Percentiles rank a stretch among this genome's conserved stretches.
These are phyloP conservation scores for Conticribra guillardii DNA, from an alignment of 108 stramenopile genomes.

Conservation along the genomic window DNA sequence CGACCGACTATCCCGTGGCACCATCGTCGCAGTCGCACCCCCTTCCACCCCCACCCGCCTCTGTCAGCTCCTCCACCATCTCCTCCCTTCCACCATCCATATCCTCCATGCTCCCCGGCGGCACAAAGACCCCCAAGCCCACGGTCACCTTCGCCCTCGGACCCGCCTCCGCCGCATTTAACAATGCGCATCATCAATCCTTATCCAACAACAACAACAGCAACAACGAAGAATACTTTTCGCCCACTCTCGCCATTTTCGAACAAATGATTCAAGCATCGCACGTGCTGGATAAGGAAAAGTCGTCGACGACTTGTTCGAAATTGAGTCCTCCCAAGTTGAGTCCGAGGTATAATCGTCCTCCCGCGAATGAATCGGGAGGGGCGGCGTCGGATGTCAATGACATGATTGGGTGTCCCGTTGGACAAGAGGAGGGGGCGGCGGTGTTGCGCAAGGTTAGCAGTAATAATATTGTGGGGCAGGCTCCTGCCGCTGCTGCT, in stretches of 20 bases:
- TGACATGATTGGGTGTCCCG: not conserved
- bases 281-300: conserved; percentile 26
- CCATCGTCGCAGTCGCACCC: not conserved
- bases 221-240: conserved; percentile 24
- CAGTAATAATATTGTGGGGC: conserved; percentile 14
- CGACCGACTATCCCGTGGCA: not conserved
- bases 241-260: conserved; percentile 51
- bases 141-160: not conserved
- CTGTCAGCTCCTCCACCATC: too few species aligned
- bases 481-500: not conserved
- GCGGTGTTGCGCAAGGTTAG: conserved; percentile 16
- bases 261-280: conserved; percentile 54
- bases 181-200: not conserved
- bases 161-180: not conserved
- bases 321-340: conserved; percentile 41
- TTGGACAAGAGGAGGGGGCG: too few species aligned
- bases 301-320: conserved; percentile 7
- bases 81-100: too few species aligned
- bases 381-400: not conserved
- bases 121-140: not conserved
- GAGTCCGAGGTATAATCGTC: conserved; percentile 13
- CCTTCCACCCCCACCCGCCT: too few species aligned
- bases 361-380: not conserved
- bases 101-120: not conserved
- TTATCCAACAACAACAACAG: conserved; percentile 13